Conservation (phyloP, 1,284 basidiomycete genomes). For the Hortiboletus rubellus region DNA sequence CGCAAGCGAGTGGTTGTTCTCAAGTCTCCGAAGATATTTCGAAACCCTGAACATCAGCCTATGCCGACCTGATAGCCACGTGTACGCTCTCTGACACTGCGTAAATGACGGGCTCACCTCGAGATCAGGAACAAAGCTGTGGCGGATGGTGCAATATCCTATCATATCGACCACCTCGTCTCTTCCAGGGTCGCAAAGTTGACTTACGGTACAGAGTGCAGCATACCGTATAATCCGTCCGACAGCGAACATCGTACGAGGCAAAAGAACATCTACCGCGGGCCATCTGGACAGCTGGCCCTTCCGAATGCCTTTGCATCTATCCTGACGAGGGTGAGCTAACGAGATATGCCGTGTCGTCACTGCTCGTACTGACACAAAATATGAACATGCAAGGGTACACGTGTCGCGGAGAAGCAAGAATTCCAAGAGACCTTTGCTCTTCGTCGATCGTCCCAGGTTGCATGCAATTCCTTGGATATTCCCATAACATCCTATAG, state of each 20-base stretch:
- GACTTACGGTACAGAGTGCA: slow-evolving; percentile 43
- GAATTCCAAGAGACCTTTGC: slow-evolving; percentile 34
- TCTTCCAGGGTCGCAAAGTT: slow-evolving; percentile 45
- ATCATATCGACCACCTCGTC: slow-evolving; percentile 51
- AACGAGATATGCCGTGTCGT: background rate
- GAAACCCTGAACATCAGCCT: slow-evolving; percentile 31
- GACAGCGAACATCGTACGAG: slow-evolving; percentile 40
- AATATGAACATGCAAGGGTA: slow-evolving; percentile 25
- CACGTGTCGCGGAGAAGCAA: slow-evolving; percentile 34
- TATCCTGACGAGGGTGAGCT: slow-evolving; percentile 35
- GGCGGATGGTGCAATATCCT: slow-evolving; percentile 55
- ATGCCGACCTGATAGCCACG: slow-evolving; percentile 41
- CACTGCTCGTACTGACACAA: background rate
- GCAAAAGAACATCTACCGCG: slow-evolving; percentile 16
- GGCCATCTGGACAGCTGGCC: slow-evolving; percentile 24
- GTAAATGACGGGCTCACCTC: slow-evolving; percentile 7
- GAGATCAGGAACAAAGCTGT: slow-evolving; percentile 53
- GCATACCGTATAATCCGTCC: slow-evolving; percentile 27
- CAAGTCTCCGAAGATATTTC: slow-evolving; percentile 38
- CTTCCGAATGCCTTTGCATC: slow-evolving; percentile 32
- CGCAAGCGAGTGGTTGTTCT: slow-evolving; percentile 51
- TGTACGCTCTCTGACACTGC: slow-evolving; percentile 32
- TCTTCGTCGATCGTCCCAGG: slow-evolving; percentile 25
- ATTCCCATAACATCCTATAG: slow-evolving; percentile 30
- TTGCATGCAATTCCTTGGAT: slow-evolving; percentile 24